These are phyloP conservation scores for Fusarium succisae DNA, from an alignment of 2,329 filamentous ascomycete genomes.

Conservation along the genomic window DNA sequence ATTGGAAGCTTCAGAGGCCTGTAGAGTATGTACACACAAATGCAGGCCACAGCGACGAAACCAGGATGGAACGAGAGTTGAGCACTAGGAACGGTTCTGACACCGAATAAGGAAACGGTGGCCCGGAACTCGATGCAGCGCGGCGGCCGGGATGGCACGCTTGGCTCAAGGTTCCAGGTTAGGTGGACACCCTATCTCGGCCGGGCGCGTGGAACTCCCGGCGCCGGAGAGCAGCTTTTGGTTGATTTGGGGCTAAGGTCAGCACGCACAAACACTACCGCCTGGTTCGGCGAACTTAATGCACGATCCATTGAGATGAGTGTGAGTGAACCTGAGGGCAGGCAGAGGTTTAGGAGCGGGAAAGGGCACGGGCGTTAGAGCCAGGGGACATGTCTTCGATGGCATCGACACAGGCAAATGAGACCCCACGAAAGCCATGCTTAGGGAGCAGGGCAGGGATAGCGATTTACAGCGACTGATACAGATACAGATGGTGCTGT, in stretches of 20 bases:
- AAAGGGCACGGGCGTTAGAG: conserved; percentile 17
- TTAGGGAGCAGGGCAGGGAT: conserved; percentile 35
- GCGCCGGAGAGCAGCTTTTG: conserved; percentile 25
- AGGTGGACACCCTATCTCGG: conserved; percentile 36
- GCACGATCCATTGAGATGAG: conserved; percentile 6
- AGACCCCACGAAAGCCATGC: conserved; percentile 27
- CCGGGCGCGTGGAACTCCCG: conserved; percentile 29
- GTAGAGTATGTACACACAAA: conserved; percentile 6
- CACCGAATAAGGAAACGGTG: conserved; percentile 38
- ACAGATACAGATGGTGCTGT: neutral
- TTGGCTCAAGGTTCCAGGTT: conserved; percentile 20
- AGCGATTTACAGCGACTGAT: conserved; percentile 25
- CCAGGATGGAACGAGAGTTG: conserved; percentile 33
- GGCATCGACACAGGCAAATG: conserved; percentile 30
- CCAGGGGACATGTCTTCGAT: conserved; percentile 29
- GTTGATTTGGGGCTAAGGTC: conserved; percentile 12
- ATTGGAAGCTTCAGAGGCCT: conserved; percentile 30
- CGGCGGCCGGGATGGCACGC: conserved; percentile 37
- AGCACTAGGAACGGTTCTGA: conserved; percentile 38
- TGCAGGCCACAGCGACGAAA: conserved; percentile 32
- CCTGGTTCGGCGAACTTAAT: conserved; percentile 29
- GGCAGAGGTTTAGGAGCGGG: conserved; percentile 2
- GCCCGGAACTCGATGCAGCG: conserved; percentile 38
- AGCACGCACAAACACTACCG: conserved; percentile 23
- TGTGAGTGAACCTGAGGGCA: neutral